Evolutionary conservation across 768 basidiomycete genomes (phyloP).

Genomic region (Kondoa subrosea): DNA sequence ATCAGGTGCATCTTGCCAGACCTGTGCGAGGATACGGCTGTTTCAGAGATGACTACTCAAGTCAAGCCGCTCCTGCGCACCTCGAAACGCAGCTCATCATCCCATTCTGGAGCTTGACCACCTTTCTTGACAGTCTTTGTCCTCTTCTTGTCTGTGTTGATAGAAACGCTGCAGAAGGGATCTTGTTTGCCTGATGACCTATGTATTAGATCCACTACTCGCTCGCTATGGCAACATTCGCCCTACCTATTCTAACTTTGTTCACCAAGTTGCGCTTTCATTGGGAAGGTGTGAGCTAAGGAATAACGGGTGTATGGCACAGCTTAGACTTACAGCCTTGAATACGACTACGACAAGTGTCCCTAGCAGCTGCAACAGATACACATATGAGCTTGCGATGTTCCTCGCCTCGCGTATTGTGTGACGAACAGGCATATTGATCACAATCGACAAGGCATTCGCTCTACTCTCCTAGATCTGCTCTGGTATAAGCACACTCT

Average conservation of each 20-base stretch:
- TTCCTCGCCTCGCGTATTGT: not conserved
- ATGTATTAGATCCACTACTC: not conserved
- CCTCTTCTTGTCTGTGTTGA: slow-evolving; percentile 50
- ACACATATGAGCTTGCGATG: not conserved
- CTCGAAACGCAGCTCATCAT: slow-evolving; percentile 69
- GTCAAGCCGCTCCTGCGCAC: not conserved
- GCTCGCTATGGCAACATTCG: not conserved
- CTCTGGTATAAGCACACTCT: not conserved
- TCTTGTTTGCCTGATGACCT: slow-evolving; percentile 73
- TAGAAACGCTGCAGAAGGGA: slow-evolving; percentile 52
- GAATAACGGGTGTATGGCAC: slow-evolving; percentile 12
- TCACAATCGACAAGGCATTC: not conserved
- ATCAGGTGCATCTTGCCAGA: slow-evolving; percentile 41
- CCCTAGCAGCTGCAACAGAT: slow-evolving; percentile 39
- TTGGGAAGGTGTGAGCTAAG: slow-evolving; percentile 17
- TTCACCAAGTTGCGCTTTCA: slow-evolving; percentile 27
- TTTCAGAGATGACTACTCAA: not conserved
- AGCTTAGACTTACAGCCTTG: slow-evolving; percentile 51
- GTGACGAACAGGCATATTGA: not conserved
- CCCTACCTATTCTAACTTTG: slow-evolving; percentile 6
- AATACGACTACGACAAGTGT: slow-evolving; percentile 71
- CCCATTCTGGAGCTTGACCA: slow-evolving; percentile 87
- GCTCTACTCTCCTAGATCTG: not conserved
- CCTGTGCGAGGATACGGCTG: slow-evolving; percentile 13
- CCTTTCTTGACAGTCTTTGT: slow-evolving; percentile 65